Evolutionary conservation across 108 stramenopile genomes (phyloP).

Genomic region (Cafeteria roenbergensis): DNA sequence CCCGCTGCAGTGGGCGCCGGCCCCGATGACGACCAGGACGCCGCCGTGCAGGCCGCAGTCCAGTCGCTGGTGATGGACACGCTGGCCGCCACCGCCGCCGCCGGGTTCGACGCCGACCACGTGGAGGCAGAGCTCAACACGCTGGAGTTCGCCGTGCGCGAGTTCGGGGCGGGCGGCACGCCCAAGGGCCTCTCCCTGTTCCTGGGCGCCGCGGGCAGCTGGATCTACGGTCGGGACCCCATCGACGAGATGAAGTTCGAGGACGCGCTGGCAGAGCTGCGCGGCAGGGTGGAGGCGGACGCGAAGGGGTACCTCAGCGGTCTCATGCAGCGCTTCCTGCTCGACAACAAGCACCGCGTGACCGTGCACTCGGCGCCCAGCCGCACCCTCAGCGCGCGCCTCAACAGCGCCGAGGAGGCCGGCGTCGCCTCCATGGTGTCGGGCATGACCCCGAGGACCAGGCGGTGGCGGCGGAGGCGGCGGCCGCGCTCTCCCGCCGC

Average conservation of each 20-base stretch:
- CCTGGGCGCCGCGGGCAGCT: neutral
- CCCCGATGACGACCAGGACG: no score
- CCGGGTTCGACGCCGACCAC: neutral
- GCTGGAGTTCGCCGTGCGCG: neutral
- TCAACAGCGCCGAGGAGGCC: neutral
- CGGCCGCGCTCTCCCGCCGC: neutral
- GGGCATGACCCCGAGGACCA: neutral
- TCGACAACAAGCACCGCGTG: neutral
- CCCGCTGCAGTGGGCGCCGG: no score
- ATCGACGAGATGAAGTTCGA: neutral
- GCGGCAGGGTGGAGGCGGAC: neutral
- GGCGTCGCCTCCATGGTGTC: neutral
- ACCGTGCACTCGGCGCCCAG: neutral
- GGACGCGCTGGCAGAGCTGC: neutral
- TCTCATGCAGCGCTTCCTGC: neutral
- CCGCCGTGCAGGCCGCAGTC: neutral
- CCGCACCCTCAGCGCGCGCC: neutral
- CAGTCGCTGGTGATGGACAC: neutral
- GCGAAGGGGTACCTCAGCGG: neutral
- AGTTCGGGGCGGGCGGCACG: neutral
- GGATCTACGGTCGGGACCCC: slow-evolving; percentile 1
- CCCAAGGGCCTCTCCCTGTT: slow-evolving; percentile 5
- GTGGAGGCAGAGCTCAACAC: neutral
- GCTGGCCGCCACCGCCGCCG: neutral
- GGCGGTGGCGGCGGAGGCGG: neutral